Evolutionary conservation across 1,139 yeast species (phyloP).

Genomic region (Suhomyces yuchorum): DNA sequence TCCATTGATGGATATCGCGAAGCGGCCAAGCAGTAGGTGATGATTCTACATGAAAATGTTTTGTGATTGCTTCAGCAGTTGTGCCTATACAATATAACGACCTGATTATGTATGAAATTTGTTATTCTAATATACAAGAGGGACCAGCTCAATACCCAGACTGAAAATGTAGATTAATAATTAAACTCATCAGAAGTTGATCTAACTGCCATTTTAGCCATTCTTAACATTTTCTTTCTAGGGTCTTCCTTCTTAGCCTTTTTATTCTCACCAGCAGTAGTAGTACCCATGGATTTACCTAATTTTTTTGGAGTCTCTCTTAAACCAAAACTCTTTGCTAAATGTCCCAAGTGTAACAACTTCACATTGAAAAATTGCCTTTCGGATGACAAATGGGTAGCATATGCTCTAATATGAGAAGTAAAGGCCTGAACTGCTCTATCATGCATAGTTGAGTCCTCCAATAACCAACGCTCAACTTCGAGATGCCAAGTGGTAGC

Average conservation of each 20-base stretch:
- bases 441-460: slow-evolving; percentile 59
- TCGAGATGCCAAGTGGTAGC: slow-evolving; percentile 97
- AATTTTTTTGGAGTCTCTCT: slow-evolving; percentile 90
- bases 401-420: slow-evolving; percentile 90
- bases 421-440: slow-evolving; percentile 76
- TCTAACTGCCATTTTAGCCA: slow-evolving; percentile 73
- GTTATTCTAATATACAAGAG: slow-evolving; percentile 4
- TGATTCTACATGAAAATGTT: too few species aligned
- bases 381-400: slow-evolving; percentile 89
- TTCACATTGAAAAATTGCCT: slow-evolving; percentile 78
- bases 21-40: neutral
- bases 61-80: too few species aligned
- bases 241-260: slow-evolving; percentile 59
- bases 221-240: slow-evolving; percentile 69
- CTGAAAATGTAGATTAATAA: slow-evolving; percentile 29
- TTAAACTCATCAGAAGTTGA: slow-evolving; percentile 75
- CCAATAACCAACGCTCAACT: slow-evolving; percentile 84
- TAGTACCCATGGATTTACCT: slow-evolving; percentile 42
- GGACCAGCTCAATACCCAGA: neutral
- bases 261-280: slow-evolving; percentile 22
- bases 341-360: slow-evolving; percentile 85
- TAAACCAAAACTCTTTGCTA: slow-evolving; percentile 91
- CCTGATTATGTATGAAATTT: neutral
- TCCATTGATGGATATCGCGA: slow-evolving; percentile 23
- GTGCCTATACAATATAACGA: neutral